These are phyloP conservation scores for Aquilaria agallochum DNA, from an alignment of 441 rosid species.

Conservation along the genomic window DNA sequence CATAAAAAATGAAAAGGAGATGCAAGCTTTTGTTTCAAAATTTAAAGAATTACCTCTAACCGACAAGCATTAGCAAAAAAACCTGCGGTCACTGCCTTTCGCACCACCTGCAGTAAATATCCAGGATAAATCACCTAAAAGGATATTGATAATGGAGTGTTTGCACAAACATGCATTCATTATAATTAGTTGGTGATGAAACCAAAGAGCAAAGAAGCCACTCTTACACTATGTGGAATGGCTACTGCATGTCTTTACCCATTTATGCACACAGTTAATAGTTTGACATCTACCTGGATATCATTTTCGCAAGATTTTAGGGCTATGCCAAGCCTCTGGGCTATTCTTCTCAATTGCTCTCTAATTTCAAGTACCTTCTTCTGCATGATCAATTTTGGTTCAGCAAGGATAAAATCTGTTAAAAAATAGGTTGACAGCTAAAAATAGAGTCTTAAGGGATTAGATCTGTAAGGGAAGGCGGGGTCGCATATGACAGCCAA, in stretches of 20 bases:
- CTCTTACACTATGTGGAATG: too few species aligned
- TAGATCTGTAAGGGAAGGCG: background rate
- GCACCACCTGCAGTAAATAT: conserved; percentile 48
- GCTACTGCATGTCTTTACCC: too few species aligned
- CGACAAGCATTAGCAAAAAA: conserved; percentile 90
- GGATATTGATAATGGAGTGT: background rate
- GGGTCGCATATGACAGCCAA: background rate
- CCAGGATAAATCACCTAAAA: background rate
- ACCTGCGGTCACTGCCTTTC: conserved; percentile 85
- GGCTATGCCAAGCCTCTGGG: conserved; percentile 70
- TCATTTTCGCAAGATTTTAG: conserved; percentile 81
- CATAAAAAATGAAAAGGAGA: background rate
- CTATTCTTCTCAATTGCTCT: conserved; percentile 77
- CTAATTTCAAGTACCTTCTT: conserved; percentile 78
- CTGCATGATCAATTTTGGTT: conserved; percentile 31
- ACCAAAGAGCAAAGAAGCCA: too few species aligned
- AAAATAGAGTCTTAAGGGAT: background rate
- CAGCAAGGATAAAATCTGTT: background rate
- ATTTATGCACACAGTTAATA: too few species aligned
- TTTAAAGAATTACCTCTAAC: conserved; percentile 45
- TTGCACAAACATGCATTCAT: background rate
- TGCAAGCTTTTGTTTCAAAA: background rate
- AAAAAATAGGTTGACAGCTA: conserved; percentile 9
- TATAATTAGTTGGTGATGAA: too few species aligned
- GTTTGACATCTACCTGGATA: conserved; percentile 38